phyloP scores from a whole-genome alignment of 2,329 filamentous ascomycete species.

The Davidsoniella virescens region DNA sequence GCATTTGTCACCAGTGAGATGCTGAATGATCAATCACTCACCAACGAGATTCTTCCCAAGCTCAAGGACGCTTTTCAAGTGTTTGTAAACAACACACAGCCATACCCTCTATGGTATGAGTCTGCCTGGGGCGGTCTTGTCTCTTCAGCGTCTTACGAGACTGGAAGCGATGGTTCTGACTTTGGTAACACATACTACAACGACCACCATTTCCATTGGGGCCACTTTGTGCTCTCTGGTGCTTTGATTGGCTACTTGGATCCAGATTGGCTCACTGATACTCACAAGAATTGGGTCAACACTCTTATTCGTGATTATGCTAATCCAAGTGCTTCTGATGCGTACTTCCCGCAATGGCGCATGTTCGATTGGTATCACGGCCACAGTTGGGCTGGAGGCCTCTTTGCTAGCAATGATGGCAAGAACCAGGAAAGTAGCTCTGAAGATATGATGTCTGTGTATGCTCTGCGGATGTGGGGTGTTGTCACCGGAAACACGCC shows the following conservation, averaged over 20 bases:
- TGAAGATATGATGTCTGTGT: slow-evolving; percentile 77
- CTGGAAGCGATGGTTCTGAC: slow-evolving; percentile 53
- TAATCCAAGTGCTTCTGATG: slow-evolving; percentile 56
- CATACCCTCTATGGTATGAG: slow-evolving; percentile 49
- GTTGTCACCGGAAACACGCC: slow-evolving; percentile 54
- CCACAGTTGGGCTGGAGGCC: slow-evolving; percentile 79
- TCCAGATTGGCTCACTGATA: slow-evolving; percentile 46
- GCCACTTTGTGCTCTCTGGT: slow-evolving; percentile 78
- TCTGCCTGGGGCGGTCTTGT: slow-evolving; percentile 68
- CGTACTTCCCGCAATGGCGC: slow-evolving; percentile 65
- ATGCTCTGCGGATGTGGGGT: slow-evolving; percentile 91
- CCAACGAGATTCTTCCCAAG: slow-evolving; percentile 39
- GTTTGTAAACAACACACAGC: slow-evolving; percentile 52
- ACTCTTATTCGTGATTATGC: slow-evolving; percentile 67
- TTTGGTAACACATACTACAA: slow-evolving; percentile 86
- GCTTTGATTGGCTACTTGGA: slow-evolving; percentile 72
- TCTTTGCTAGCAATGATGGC: slow-evolving; percentile 54
- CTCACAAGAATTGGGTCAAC: slow-evolving; percentile 69
- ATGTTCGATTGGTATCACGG: slow-evolving; percentile 90
- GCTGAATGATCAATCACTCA: slow-evolving; percentile 39
- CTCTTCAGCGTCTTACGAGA: slow-evolving; percentile 56
- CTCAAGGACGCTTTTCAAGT: slow-evolving; percentile 50
- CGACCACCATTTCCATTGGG: slow-evolving; percentile 62
- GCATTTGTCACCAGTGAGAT: slow-evolving; percentile 50
- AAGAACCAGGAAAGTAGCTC: slow-evolving; percentile 79